Evolutionary conservation across 495 filamentous ascomycete genomes (phyloP).

Genomic region (Ascobolus immersus): DNA sequence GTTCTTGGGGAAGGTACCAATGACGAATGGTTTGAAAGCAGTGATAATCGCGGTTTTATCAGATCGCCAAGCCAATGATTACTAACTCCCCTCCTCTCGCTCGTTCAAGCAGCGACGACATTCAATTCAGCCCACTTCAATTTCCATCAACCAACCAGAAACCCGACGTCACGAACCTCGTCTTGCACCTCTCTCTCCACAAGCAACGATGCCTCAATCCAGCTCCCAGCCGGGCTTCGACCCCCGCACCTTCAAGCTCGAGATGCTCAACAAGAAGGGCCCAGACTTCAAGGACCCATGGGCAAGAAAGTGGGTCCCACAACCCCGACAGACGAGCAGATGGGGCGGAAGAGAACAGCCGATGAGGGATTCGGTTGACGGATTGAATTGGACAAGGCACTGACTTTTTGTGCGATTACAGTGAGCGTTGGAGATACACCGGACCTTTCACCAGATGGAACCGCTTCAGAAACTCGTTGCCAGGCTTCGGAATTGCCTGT

Average conservation of each 20-base stretch:
- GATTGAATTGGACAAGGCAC: slow-evolving; percentile 1
- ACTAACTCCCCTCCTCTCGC: too few relatives aligned
- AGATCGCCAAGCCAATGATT: too few relatives aligned
- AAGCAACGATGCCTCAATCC: too few relatives aligned
- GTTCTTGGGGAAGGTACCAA: too few relatives aligned
- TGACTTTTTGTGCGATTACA: slow-evolving; percentile 19
- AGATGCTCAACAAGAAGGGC: slow-evolving; percentile 8
- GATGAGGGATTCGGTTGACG: slow-evolving; percentile 6
- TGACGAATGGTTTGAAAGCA: too few relatives aligned
- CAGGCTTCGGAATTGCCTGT: slow-evolving; percentile 70
- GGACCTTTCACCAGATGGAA: slow-evolving; percentile 71
- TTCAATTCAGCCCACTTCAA: too few relatives aligned
- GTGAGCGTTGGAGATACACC: slow-evolving; percentile 82
- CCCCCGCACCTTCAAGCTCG: slow-evolving; percentile 10
- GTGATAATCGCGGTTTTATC: too few relatives aligned
- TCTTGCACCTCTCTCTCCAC: too few relatives aligned
- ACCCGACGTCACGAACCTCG: too few relatives aligned
- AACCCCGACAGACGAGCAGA: background rate
- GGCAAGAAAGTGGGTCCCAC: slow-evolving; percentile 37
- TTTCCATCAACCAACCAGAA: too few relatives aligned
- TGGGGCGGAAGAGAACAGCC: background rate
- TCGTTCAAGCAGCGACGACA: too few relatives aligned
- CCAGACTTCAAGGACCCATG: slow-evolving; percentile 45
- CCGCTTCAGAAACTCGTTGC: slow-evolving; percentile 63
- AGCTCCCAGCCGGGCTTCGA: slow-evolving; percentile 1